Percentiles rank a stretch among this genome's conserved stretches.
phyloP scores from a whole-genome alignment of 1,284 basidiomycete genomes.

The Jaminaea rosea region DNA sequence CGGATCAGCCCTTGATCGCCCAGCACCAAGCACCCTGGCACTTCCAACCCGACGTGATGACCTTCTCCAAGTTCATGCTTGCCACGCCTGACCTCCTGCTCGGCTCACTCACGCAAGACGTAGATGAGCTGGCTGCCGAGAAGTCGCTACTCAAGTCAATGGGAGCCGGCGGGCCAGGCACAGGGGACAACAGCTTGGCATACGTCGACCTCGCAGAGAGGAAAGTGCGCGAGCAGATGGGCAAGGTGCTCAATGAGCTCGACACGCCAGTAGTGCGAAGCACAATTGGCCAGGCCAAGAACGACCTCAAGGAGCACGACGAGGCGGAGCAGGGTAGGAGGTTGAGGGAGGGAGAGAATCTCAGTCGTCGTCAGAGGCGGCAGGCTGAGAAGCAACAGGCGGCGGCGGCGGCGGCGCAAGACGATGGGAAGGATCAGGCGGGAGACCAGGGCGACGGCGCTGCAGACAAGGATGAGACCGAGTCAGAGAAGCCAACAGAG shows the following conservation, averaged over 20 bases:
- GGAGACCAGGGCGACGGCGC: background rate
- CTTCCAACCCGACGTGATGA: constrained; percentile 83
- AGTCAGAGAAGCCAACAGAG: background rate
- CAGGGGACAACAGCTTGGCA: constrained; percentile 58
- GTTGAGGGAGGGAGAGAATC: constrained; percentile 12
- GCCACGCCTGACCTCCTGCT: constrained; percentile 71
- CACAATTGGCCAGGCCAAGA: constrained; percentile 47
- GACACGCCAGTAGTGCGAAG: constrained; percentile 29
- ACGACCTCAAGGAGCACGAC: constrained; percentile 55
- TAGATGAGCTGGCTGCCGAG: constrained; percentile 65
- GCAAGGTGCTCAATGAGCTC: constrained; percentile 27
- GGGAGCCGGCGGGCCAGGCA: constrained; percentile 61
- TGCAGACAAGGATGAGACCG: background rate
- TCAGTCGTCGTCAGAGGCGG: constrained; percentile 24
- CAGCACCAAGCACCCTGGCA: constrained; percentile 87
- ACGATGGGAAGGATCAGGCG: background rate
- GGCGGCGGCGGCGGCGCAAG: background rate
- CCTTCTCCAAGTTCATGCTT: constrained; percentile 89
- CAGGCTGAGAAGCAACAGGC: constrained; percentile 18
- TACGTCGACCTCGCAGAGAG: constrained; percentile 66
- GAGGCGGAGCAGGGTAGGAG: constrained; percentile 13
- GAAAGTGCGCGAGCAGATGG: constrained; percentile 38
- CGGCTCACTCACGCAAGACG: constrained; percentile 63
- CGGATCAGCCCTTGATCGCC: constrained; percentile 57
- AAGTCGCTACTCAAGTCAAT: constrained; percentile 45